Evolutionary conservation across 352 stramenopile genomes (phyloP), one percentile per base, ranked within the genome.

Genomic region (Pythium grandisporangium): DNA sequence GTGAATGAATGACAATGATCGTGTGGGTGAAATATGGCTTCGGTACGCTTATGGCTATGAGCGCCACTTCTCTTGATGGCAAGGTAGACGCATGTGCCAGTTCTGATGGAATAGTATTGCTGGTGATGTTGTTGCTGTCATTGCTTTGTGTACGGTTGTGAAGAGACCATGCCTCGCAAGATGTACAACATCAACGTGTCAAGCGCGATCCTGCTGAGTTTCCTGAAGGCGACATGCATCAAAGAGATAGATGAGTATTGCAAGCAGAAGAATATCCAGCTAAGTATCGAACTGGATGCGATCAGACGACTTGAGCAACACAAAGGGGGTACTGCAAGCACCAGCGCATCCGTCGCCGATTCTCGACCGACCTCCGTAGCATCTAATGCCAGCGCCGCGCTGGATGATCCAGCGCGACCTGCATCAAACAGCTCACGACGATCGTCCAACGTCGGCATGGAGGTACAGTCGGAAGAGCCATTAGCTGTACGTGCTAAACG

Each of bases 21-120:
- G 68, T 87, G 61, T 86, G 66, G 67, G 65, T 85, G 42, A 86
- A 84, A 55, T 86, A 86, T 70, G 77, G 77, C 50, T 87, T 90
- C 35, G 73, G 77, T 88, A 51, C 26, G 72, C 37, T 26, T 47
- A 3, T n/a, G n/a, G n/a, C n/a, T n/a, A n/a, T n/a, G n/a, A n/a
- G n/a, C n/a, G n/a, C n/a, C n/a, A n/a, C n/a, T n/a, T n/a, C n/a
- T n/a, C n/a, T n/a, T n/a, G n/a, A n/a, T n/a, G n/a, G n/a, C n/a
- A n/a, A n/a, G n/a, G n/a, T n/a, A n/a, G n/a, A n/a, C n/a, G n/a
- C n/a, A n/a, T n/a, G n/a, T n/a, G n/a, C n/a, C n/a, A n/a, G n/a
- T n/a, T n/a, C n/a, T n/a, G n/a, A n/a, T n/a, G n/a, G n/a, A n/a
- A n/a, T n/a, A n/a, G n/a, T n/a, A n/a, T n/a, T n/a, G n/a, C n/a